phyloP scores from a whole-genome alignment of 2,329 filamentous ascomycete genomes.

The Knufia petricola region DNA sequence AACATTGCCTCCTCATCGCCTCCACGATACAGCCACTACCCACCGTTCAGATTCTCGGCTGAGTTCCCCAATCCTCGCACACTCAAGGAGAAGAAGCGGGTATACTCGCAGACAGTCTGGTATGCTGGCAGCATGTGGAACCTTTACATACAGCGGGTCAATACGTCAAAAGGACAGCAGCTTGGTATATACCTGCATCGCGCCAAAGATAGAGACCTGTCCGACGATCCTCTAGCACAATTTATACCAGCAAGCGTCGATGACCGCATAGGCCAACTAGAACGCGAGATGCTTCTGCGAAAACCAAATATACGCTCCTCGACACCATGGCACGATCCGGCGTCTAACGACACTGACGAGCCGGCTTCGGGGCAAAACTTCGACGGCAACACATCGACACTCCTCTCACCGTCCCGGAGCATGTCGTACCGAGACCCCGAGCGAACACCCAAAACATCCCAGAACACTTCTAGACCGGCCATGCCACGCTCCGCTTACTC shows the following conservation, averaged over 20 bases:
- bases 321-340: constrained; percentile 11
- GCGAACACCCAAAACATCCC: constrained; percentile 22
- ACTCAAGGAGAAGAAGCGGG: constrained; percentile 49
- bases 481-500: constrained; percentile 1
- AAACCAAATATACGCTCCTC: constrained; percentile 24
- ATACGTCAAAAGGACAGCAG: constrained; percentile 46
- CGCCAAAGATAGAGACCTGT: constrained; percentile 45
- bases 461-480: constrained; percentile 13
- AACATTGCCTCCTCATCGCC: constrained; percentile 15
- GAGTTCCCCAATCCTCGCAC: constrained; percentile 48
- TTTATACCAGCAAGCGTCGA: constrained; percentile 39
- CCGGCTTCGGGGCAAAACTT: constrained; percentile 13
- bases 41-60: constrained; percentile 50
- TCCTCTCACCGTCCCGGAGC: constrained; percentile 21
- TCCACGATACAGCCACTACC: constrained; percentile 43
- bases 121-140: constrained; percentile 53
- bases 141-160: constrained; percentile 53
- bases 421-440: constrained; percentile 39
- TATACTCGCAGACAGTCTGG: constrained; percentile 50
- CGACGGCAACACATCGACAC: constrained; percentile 8
- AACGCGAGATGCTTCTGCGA: constrained; percentile 43
- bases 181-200: constrained; percentile 51
- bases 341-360: constrained; percentile 14
- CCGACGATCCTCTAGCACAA: constrained; percentile 29
- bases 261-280: constrained; percentile 44